Evolutionary conservation across 345 rosid genomes (phyloP).

Genomic region (Salix brachista): DNA sequence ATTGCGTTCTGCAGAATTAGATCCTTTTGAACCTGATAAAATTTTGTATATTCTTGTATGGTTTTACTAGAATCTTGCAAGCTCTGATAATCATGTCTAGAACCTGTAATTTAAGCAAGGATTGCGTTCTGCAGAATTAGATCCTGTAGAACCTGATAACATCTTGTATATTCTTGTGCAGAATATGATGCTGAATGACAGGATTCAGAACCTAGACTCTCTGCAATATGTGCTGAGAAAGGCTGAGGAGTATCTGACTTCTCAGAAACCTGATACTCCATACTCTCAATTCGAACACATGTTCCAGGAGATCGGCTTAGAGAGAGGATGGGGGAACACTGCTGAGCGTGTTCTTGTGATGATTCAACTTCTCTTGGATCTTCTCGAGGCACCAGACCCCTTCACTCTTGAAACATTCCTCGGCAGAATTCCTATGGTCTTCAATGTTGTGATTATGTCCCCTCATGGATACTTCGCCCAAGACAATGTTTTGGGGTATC

Average conservation of each 20-base stretch:
- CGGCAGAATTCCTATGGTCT: conserved; percentile 84
- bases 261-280: conserved; percentile 49
- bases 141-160: background rate
- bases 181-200: conserved; percentile 79
- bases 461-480: conserved; percentile 98
- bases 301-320: conserved; percentile 91
- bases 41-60: conserved; percentile 9
- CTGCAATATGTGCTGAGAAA: conserved; percentile 74
- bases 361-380: conserved; percentile 88
- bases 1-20: background rate
- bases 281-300: conserved; percentile 57
- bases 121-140: background rate
- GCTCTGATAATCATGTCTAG: background rate
- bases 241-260: conserved; percentile 77
- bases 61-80: background rate
- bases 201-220: conserved; percentile 55
- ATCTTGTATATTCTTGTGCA: conserved; percentile 28
- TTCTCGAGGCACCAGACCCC: conserved; percentile 95
- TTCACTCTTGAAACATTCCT: conserved; percentile 90
- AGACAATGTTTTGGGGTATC: conserved; percentile 92
- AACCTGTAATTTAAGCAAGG: background rate
- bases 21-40: background rate
- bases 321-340: conserved; percentile 94
- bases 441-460: conserved; percentile 84
- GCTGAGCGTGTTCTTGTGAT: conserved; percentile 76